These are phyloP conservation scores for Xylariales sp. DNA, from an alignment of 2,329 filamentous ascomycete species.

Conservation along the genomic window DNA sequence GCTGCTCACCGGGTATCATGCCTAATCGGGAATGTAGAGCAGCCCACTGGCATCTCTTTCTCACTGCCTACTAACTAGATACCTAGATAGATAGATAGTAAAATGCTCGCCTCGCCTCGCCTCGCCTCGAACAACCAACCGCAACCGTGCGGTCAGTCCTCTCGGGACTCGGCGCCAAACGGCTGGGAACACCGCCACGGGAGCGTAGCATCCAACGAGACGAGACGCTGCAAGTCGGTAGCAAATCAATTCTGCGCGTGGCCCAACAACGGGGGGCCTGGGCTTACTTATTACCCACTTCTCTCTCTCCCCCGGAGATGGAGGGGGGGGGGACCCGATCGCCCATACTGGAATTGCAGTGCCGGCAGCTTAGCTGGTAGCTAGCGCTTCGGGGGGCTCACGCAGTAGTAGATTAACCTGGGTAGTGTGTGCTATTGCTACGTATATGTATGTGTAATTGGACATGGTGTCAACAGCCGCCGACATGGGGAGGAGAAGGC, in stretches of 20 bases:
- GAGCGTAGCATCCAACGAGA: constrained; percentile 14
- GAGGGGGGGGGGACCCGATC: not conserved
- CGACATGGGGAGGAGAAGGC: constrained; percentile 2
- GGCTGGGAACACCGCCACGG: constrained; percentile 16
- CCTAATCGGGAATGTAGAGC: constrained; percentile 1
- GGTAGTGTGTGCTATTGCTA: too few relatives aligned
- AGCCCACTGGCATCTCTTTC: not conserved
- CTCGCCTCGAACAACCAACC: too few relatives aligned
- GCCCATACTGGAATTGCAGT: constrained; percentile 6
- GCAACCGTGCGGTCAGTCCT: too few relatives aligned
- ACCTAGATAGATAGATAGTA: too few relatives aligned
- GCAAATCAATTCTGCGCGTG: not conserved
- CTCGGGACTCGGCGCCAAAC: not conserved
- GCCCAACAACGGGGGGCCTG: not conserved
- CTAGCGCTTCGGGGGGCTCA: constrained; percentile 19
- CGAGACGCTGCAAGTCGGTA: not conserved
- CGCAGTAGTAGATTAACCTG: not conserved
- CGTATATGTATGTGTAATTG: not conserved
- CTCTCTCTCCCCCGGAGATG: not conserved
- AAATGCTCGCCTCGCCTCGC: too few relatives aligned
- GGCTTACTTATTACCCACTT: not conserved
- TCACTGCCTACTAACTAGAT: not conserved
- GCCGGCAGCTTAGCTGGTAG: not conserved
- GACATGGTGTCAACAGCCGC: constrained; percentile 14
- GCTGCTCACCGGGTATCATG: constrained; percentile 1